Percentiles rank a stretch among this genome's conserved stretches.
Conservation (phyloP, 768 basidiomycete genomes). For the Boletus tomentosulus region DNA sequence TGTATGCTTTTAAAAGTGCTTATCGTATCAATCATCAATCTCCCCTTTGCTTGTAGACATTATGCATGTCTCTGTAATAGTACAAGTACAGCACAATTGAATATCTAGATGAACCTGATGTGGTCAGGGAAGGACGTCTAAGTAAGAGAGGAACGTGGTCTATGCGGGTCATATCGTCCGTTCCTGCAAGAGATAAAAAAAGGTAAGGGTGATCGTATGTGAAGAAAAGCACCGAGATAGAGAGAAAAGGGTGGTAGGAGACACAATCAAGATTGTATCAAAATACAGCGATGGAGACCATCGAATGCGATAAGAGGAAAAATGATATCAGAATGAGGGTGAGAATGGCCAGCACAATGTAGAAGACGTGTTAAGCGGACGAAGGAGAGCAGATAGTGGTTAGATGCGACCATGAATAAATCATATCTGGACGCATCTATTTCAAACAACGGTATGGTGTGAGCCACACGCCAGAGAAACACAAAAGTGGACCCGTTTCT, state of each 20-base stretch:
- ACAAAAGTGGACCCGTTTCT: conserved; percentile 1
- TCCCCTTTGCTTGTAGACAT: neutral
- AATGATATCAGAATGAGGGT: conserved; percentile 8
- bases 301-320: conserved; percentile 1
- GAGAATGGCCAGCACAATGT: neutral
- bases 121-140: conserved; percentile 5
- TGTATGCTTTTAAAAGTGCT: conserved; percentile 9
- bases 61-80: conserved; percentile 9
- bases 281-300: conserved; percentile 16
- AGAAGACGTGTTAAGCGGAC: conserved; percentile 1
- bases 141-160: conserved; percentile 6
- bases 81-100: conserved; percentile 18
- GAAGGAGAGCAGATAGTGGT: neutral
- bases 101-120: conserved; percentile 6
- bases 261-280: conserved; percentile 11
- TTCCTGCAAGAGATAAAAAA: conserved; percentile 1
- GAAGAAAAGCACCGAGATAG: neutral
- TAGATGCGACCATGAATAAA: neutral
- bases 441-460: conserved; percentile 9
- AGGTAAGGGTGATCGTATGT: conserved; percentile 1
- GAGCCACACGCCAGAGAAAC: conserved; percentile 9
- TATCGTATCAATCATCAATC: neutral
- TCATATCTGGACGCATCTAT: conserved; percentile 16
- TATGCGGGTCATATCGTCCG: conserved; percentile 19
- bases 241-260: neutral